Base-by-base conservation (phyloP, 208 protist genomes). In the Trypanosoma mega region DNA sequence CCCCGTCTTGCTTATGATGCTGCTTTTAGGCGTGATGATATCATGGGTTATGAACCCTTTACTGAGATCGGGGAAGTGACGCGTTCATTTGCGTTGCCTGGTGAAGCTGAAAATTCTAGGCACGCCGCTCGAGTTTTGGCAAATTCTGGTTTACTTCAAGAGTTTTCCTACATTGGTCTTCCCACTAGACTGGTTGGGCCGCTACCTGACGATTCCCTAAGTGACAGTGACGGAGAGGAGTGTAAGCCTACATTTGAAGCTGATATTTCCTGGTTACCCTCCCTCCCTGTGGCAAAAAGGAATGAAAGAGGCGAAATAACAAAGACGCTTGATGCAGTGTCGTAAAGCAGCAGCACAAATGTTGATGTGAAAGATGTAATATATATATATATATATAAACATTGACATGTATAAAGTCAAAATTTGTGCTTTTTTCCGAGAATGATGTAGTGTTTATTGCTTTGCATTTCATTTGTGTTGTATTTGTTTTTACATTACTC, bases 161-260 rank as follows among this genome's bases (percentile, higher is more conserved):
- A 65, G 12, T 29, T 59, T 41, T 36, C 18, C 23, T 43, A 54
- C 44, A 7, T 60, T 37, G 49, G 61, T 43, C 2, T 64, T 3
- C 66, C 62, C 2, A 34, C 39, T n/a, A 74, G 74, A 30, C 11
- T 78, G 21, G n/a, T 9, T 16, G 63, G 62, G 2, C 60, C 63
- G 11, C 18, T 65, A 5, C 47, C 49, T 16, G 72, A 78, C 7
- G 72, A 78, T 51, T 78, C 72, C 3, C 26, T 78, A 16, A 78
- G 72, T 36, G 72, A 62, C 21, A 63, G 51, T 59, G 72, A 78
- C 18, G 50, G 46, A 3, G 60, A 69, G 2, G 72, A 63, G 0
- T 11, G 26, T 43, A 14, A 45, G 12, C 21, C 31, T 47, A 14
- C 33, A 0, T 66, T 63, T 53, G 34, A 61, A 29, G 48, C 60